Percentiles rank a stretch among this genome's conserved stretches.
Conservation (phyloP, 768 basidiomycete species). For the Mycena rosella region DNA sequence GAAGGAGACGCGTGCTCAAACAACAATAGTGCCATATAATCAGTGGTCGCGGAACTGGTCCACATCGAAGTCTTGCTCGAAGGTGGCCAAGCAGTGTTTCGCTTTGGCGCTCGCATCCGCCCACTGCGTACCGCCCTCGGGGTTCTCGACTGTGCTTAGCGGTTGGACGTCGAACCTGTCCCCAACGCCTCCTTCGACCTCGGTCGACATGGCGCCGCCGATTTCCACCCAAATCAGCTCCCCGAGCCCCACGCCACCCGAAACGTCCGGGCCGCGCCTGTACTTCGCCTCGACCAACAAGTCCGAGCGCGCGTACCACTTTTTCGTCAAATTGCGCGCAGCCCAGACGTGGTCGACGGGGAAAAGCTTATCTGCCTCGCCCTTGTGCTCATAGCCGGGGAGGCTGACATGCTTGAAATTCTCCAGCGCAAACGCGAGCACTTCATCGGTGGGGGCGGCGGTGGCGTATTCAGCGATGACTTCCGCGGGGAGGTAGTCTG, state of each 20-base stretch:
- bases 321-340: constrained; percentile 14
- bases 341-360: constrained; percentile 13
- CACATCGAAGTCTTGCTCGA: background rate
- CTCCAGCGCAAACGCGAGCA: constrained; percentile 6
- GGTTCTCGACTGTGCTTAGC: background rate
- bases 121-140: constrained; percentile 3
- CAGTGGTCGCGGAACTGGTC: too few species aligned
- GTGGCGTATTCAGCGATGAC: background rate
- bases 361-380: constrained; percentile 8
- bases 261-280: constrained; percentile 1
- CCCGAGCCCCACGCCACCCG: background rate
- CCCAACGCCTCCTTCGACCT: background rate
- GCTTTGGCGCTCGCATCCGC: background rate
- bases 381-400: background rate
- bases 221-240: constrained; percentile 14
- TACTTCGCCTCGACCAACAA: background rate
- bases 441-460: constrained; percentile 1
- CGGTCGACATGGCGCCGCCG: background rate
- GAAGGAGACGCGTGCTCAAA: too few species aligned
- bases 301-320: constrained; percentile 23
- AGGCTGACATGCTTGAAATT: constrained; percentile 4
- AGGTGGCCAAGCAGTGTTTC: background rate
- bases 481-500: background rate
- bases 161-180: constrained; percentile 8
- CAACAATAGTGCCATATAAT: too few species aligned